Conservation (phyloP, 2,329 filamentous ascomycete genomes). For the Sarocladium kiliense region DNA sequence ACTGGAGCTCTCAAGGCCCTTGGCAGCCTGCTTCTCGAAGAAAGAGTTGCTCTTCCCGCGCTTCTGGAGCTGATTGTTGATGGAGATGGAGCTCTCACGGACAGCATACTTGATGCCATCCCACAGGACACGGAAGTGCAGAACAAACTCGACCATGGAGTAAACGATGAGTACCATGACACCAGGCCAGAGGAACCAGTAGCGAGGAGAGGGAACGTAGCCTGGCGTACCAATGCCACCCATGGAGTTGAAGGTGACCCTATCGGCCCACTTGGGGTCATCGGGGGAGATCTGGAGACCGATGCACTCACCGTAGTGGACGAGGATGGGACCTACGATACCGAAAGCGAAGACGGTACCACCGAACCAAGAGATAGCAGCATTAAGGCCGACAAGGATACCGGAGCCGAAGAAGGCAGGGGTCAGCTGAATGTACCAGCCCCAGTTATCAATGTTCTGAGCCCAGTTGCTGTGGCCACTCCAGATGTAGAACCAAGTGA, state of each 20-base stretch:
- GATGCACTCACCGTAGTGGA: constrained; percentile 45
- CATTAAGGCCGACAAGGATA: constrained; percentile 48
- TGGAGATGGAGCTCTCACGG: constrained; percentile 21
- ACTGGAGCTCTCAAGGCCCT: constrained; percentile 22
- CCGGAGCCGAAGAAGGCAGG: constrained; percentile 47
- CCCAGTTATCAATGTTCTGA: constrained; percentile 54
- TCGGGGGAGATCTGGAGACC: constrained; percentile 30
- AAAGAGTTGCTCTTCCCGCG: constrained; percentile 25
- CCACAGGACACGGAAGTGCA: constrained; percentile 32
- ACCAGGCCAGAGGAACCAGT: constrained; percentile 39
- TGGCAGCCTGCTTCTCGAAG: constrained; percentile 30
- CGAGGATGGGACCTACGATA: constrained; percentile 42
- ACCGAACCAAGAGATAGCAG: constrained; percentile 51
- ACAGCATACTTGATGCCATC: constrained; percentile 29
- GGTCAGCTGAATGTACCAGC: constrained; percentile 54
- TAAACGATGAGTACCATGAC: constrained; percentile 39
- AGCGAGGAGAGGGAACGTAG: constrained; percentile 31
- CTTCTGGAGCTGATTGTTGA: constrained; percentile 26
- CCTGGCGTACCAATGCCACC: constrained; percentile 19
- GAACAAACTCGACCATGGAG: constrained; percentile 33
- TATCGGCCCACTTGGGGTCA: constrained; percentile 23
- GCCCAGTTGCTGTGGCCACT: constrained; percentile 43
- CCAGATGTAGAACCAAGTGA: constrained; percentile 52
- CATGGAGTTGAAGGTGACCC: constrained; percentile 26
- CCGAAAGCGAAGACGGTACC: constrained; percentile 50